These are phyloP conservation scores for Phytophthora pinifolia DNA, from an alignment of 352 stramenopile species.

Conservation along the genomic window DNA sequence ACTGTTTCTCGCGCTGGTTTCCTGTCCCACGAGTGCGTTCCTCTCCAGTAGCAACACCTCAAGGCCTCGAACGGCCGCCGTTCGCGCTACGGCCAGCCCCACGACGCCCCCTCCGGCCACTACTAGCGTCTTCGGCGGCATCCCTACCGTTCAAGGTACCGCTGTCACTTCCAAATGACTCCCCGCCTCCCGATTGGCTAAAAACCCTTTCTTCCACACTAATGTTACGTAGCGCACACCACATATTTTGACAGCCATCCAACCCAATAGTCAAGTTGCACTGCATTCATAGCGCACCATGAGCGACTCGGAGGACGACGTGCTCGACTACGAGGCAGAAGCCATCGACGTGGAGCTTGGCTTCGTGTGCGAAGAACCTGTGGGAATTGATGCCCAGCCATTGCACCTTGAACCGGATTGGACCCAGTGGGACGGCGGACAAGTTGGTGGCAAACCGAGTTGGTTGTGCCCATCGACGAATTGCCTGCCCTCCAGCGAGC, in stretches of 20 bases:
- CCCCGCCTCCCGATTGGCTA: slow-evolving; percentile 1
- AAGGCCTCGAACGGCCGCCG: slow-evolving; percentile 49
- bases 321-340: slow-evolving; percentile 34
- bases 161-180: slow-evolving; percentile 6
- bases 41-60: slow-evolving; percentile 90
- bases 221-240: not conserved
- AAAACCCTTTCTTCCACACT: not conserved
- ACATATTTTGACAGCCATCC: slow-evolving; percentile 8
- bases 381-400: slow-evolving; percentile 24
- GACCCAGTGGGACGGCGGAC: slow-evolving; percentile 92
- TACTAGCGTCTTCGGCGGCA: slow-evolving; percentile 56
- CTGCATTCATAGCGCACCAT: slow-evolving; percentile 11
- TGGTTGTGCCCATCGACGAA: slow-evolving; percentile 78
- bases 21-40: slow-evolving; percentile 77
- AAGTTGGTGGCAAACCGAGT: slow-evolving; percentile 85
- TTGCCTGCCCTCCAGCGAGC: slow-evolving; percentile 38
- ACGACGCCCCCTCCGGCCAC: slow-evolving; percentile 78
- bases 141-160: not conserved
- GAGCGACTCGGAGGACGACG: slow-evolving; percentile 55
- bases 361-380: slow-evolving; percentile 47
- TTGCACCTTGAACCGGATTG: slow-evolving; percentile 67
- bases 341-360: slow-evolving; percentile 70
- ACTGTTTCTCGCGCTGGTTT: slow-evolving; percentile 92
- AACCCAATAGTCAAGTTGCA: not conserved
- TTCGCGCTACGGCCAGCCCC: slow-evolving; percentile 68